These are phyloP conservation scores for Russula ochroleuca DNA, from an alignment of 768 basidiomycete species.

Conservation along the genomic window DNA sequence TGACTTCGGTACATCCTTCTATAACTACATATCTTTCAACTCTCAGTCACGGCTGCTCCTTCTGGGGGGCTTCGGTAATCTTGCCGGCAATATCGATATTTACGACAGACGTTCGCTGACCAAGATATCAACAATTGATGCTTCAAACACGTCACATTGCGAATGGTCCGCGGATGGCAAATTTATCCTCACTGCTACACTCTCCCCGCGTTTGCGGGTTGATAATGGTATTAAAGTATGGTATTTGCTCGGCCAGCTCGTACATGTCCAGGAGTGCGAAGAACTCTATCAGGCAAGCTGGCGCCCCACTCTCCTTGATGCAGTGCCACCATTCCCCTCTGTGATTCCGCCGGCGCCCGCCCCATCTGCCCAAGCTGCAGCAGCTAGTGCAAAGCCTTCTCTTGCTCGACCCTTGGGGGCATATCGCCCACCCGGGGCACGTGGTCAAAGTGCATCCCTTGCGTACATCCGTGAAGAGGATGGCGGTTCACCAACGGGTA, in stretches of 20 bases:
- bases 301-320: slow-evolving; percentile 69
- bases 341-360: slow-evolving; percentile 64
- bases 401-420: slow-evolving; percentile 73
- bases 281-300: slow-evolving; percentile 89
- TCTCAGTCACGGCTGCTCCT: slow-evolving; percentile 86
- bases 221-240: slow-evolving; percentile 97
- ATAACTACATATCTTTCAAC: slow-evolving; percentile 93
- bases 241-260: slow-evolving; percentile 85
- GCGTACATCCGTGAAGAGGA: slow-evolving; percentile 93
- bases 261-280: slow-evolving; percentile 77
- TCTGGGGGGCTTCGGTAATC: slow-evolving; percentile 93
- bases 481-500: slow-evolving; percentile 51
- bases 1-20: slow-evolving; percentile 86
- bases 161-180: slow-evolving; percentile 95
- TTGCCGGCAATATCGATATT: slow-evolving; percentile 90
- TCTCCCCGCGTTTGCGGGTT: slow-evolving; percentile 92
- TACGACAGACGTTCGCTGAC: slow-evolving; percentile 82
- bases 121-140: slow-evolving; percentile 76
- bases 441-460: slow-evolving; percentile 81
- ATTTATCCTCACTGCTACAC: slow-evolving; percentile 88
- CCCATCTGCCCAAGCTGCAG: slow-evolving; percentile 46
- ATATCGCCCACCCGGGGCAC: slow-evolving; percentile 90
- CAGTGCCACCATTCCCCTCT: slow-evolving; percentile 61
- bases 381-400: slow-evolving; percentile 50
- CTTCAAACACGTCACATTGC: slow-evolving; percentile 89